A percentile compares a stretch with the other conserved stretches of the same genome.
These are phyloP conservation scores for Penicillium manginii DNA, from an alignment of 495 filamentous ascomycete genomes.

Conservation along the genomic window DNA sequence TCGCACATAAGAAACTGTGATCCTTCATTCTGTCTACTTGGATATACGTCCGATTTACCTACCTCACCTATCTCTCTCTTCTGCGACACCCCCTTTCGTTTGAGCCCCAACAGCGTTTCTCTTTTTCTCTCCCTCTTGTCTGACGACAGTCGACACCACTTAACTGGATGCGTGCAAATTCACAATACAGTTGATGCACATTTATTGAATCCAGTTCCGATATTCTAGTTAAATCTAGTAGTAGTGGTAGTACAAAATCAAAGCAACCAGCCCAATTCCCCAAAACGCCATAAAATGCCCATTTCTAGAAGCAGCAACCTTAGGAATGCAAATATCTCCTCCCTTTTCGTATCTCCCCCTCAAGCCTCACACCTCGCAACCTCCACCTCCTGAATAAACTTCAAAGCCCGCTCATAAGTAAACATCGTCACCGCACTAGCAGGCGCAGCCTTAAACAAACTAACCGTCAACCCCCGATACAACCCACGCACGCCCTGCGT, in stretches of 20 bases:
- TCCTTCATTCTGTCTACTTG: conserved; percentile 30
- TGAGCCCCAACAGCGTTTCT: conserved; percentile 31
- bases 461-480: conserved; percentile 86
- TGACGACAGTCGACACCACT: conserved; percentile 15
- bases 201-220: conserved; percentile 2
- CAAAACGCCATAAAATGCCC: not conserved
- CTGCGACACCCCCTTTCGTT: conserved; percentile 39
- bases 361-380: conserved; percentile 17
- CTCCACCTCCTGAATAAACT: conserved; percentile 55
- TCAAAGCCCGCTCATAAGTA: conserved; percentile 85
- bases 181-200: conserved; percentile 10
- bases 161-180: conserved; percentile 1
- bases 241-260: not conserved
- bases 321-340: not conserved
- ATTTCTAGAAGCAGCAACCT: not conserved
- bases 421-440: conserved; percentile 97
- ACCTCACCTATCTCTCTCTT: conserved; percentile 16
- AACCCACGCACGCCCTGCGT: conserved; percentile 79
- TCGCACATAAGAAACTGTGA: conserved; percentile 21
- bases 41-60: conserved; percentile 15
- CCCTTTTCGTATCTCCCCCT: too few relatives aligned
- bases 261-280: not conserved
- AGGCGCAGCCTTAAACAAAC: conserved; percentile 90
- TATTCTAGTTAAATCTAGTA: not conserved
- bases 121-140: conserved; percentile 15